Evolutionary conservation across 179 eudicot species (phyloP).

Genomic region (Corrigiola litoralis): DNA sequence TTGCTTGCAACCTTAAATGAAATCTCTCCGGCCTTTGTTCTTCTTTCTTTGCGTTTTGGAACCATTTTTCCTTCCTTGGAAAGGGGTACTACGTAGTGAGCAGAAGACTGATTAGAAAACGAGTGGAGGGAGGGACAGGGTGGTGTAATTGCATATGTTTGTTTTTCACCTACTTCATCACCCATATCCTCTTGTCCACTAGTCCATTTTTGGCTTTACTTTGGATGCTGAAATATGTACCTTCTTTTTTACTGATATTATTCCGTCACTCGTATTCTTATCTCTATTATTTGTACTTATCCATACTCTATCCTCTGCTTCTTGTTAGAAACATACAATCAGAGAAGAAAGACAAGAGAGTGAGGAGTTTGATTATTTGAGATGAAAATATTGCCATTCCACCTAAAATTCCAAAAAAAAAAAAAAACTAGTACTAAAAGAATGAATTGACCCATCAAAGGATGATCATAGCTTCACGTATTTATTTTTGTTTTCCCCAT

Average conservation of each 20-base stretch:
- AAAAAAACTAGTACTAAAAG: background rate
- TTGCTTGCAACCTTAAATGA: background rate
- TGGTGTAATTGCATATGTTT: constrained; percentile 29
- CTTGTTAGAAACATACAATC: background rate
- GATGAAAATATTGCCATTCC: background rate
- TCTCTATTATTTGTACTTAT: constrained; percentile 27
- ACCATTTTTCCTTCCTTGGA: too few species aligned
- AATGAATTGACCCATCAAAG: constrained; percentile 10
- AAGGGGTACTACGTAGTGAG: too few species aligned
- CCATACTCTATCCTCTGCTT: constrained; percentile 7
- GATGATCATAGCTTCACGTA: constrained; percentile 17
- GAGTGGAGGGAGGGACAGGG: constrained; percentile 9
- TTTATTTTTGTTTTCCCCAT: constrained; percentile 13
- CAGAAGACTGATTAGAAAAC: constrained; percentile 11
- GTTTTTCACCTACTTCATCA: constrained; percentile 33
- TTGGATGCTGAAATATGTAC: constrained; percentile 29
- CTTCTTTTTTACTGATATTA: constrained; percentile 9
- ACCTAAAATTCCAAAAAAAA: background rate
- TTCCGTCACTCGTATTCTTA: constrained; percentile 15
- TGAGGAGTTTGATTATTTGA: too few species aligned
- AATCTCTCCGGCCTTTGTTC: background rate
- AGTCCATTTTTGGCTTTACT: constrained; percentile 24
- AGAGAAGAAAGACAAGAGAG: too few species aligned
- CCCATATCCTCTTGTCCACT: constrained; percentile 32
- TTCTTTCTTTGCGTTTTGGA: too few species aligned